Percentiles rank a stretch among this genome's conserved stretches.
Evolutionary conservation across 2,329 filamentous ascomycete species (phyloP).

Genomic region (Fusarium fujikuroi): DNA sequence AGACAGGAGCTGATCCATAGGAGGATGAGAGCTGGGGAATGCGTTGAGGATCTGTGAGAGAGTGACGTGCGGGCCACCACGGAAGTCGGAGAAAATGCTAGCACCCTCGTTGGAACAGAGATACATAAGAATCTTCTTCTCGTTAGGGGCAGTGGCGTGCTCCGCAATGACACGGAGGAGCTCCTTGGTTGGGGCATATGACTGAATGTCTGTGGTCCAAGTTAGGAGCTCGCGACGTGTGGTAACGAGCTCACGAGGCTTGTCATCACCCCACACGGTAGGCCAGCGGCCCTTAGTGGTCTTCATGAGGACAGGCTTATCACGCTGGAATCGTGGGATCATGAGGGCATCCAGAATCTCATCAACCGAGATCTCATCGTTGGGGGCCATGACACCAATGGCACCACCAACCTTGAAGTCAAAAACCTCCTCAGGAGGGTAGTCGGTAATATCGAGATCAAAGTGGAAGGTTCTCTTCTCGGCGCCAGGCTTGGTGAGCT

Average conservation of each 20-base stretch:
- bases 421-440: conserved; percentile 82
- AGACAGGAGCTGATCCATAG: conserved; percentile 82
- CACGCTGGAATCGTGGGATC: conserved; percentile 82
- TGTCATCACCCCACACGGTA: conserved; percentile 95
- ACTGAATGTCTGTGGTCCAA: conserved; percentile 96
- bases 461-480: conserved; percentile 99
- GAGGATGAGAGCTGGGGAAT: conserved; percentile 91
- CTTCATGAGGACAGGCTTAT: conserved; percentile 82
- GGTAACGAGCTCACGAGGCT: conserved; percentile 85
- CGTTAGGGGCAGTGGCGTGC: conserved; percentile 79
- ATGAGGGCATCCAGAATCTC: conserved; percentile 84
- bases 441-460: conserved; percentile 95
- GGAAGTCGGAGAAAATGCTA: conserved; percentile 91
- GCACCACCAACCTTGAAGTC: conserved; percentile 98
- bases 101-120: conserved; percentile 92
- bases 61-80: conserved; percentile 87
- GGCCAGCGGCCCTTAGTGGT: conserved; percentile 91
- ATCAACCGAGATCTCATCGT: conserved; percentile 80
- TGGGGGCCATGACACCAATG: conserved; percentile 92
- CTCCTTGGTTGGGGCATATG: conserved; percentile 88
- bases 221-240: conserved; percentile 92
- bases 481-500: conserved; percentile 86
- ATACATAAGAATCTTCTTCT: conserved; percentile 89
- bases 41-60: conserved; percentile 87
- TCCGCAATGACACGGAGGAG: conserved; percentile 88